Base-by-base conservation (phyloP, 140 eudicot species). In the Senecio squalidus region DNA sequence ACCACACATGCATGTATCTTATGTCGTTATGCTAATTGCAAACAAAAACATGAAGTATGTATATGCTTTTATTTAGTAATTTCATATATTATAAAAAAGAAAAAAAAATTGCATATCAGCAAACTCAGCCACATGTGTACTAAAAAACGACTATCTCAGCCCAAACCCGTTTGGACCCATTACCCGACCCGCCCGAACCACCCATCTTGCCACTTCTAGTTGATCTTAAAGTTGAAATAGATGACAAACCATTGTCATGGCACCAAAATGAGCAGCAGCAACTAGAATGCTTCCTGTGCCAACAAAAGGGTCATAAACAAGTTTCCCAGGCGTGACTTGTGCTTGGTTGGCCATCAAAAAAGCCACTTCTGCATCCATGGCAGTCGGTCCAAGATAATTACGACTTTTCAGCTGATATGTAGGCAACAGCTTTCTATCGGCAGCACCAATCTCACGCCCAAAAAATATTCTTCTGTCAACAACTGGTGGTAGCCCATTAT, bases 331-430 rank as follows among this genome's bases (percentile, higher is more conserved):
- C 75, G 73, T 89, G 58, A 79, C 86, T 6, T 87, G 90, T 21
- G 95, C 98, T 75, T 83, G 96, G 38, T 91, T 91, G 7, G 96
- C 96, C 98, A 91, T 91, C 78, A 91, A 72, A 65, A 91, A 91
- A 22, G 98, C 98, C 78, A 91, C 80, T 70, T 91, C 96, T 5
- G 98, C 98, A 71, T 91, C 98, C 98, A 91, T 91, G 67, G 98
- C 98, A 39, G 96, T 91, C 4, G 96, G 98, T 11, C 98, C 98
- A 46, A 91, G 94, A 80, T 91, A 91, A 30, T 47, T 81, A 29
- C 98, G 96, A 58, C 92, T 87, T 67, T 87, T 91, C 60, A 91
- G 57, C 71, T 91, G 78, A 77, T 87, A 91, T 9, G 89, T 87
- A 15, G 94, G 98, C 66, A 91, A 67, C 27, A 87, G 82, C 69